Conservation (phyloP, 176 grass and related monocot species). For the Avena eriantha region DNA sequence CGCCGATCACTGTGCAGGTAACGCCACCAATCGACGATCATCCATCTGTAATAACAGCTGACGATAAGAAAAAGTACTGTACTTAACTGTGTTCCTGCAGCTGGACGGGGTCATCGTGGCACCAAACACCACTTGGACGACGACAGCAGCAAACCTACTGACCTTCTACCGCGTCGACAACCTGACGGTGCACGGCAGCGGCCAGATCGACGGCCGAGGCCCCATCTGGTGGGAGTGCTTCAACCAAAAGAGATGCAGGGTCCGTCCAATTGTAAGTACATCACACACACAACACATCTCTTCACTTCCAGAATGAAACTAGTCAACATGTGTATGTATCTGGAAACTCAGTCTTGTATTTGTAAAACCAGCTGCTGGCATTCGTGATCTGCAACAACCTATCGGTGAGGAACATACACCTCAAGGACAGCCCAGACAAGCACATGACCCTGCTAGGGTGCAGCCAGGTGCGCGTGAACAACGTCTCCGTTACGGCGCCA, state of each 20-base stretch:
- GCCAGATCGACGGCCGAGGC: constrained; percentile 67
- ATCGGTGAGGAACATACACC: constrained; percentile 42
- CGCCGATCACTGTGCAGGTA: constrained; percentile 54
- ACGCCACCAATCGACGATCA: not conserved
- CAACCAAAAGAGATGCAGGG: constrained; percentile 25
- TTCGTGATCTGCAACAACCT: constrained; percentile 57
- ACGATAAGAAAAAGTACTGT: too few relatives aligned
- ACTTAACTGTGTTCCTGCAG: constrained; percentile 32
- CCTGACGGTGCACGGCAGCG: constrained; percentile 52
- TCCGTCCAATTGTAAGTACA: constrained; percentile 66
- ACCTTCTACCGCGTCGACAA: constrained; percentile 44
- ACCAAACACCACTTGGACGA: constrained; percentile 55
- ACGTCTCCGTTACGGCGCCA: constrained; percentile 52
- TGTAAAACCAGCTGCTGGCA: constrained; percentile 44
- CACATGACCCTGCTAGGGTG: constrained; percentile 62
- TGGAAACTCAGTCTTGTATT: not conserved
- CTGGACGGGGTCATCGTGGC: constrained; percentile 62
- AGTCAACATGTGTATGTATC: not conserved
- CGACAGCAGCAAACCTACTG: constrained; percentile 37
- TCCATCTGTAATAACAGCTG: too few relatives aligned
- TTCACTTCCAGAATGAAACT: not conserved
- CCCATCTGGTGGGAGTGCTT: constrained; percentile 76
- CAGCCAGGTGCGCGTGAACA: constrained; percentile 30
- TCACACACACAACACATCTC: not conserved
- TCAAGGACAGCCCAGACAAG: constrained; percentile 61